Percentiles rank a stretch among this genome's conserved stretches.
phyloP scores from a whole-genome alignment of 345 rosid genomes.

The Eucalyptus sp. region DNA sequence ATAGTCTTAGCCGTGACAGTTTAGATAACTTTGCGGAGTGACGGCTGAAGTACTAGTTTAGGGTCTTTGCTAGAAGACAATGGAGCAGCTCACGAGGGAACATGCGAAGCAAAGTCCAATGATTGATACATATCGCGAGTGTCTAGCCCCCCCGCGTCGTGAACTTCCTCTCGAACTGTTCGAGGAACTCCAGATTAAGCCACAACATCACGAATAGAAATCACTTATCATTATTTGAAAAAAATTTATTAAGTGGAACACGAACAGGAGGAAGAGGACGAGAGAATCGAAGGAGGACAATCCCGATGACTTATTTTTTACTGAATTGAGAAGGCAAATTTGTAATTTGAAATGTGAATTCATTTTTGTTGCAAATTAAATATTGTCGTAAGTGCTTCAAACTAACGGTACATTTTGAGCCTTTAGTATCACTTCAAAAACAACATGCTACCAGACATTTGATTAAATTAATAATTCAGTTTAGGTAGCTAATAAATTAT shows the following conservation, averaged over 20 bases:
- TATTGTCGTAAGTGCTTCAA: too few relatives aligned
- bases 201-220: constrained; percentile 1
- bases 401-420: too few relatives aligned
- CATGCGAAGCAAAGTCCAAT: constrained; percentile 83
- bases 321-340: too few relatives aligned
- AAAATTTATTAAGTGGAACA: background rate
- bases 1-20: fast-evolving
- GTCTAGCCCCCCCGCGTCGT: constrained; percentile 74
- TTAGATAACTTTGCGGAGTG: constrained; percentile 28
- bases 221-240: background rate
- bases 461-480: too few relatives aligned
- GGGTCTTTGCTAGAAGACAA: constrained; percentile 86
- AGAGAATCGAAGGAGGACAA: background rate
- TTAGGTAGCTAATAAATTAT: background rate
- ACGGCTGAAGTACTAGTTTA: constrained; percentile 60
- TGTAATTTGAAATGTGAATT: too few relatives aligned
- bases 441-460: too few relatives aligned
- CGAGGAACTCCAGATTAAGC: constrained; percentile 80
- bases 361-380: too few relatives aligned
- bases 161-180: constrained; percentile 81
- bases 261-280: background rate
- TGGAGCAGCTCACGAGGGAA: constrained; percentile 94
- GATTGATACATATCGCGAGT: constrained; percentile 63
- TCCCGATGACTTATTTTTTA: background rate
- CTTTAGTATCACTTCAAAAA: too few relatives aligned